A percentile compares a stretch with the other conserved stretches of the same genome.
These are phyloP conservation scores for Lachnellula suecica DNA, from an alignment of 2,329 filamentous ascomycete species.

Conservation along the genomic window DNA sequence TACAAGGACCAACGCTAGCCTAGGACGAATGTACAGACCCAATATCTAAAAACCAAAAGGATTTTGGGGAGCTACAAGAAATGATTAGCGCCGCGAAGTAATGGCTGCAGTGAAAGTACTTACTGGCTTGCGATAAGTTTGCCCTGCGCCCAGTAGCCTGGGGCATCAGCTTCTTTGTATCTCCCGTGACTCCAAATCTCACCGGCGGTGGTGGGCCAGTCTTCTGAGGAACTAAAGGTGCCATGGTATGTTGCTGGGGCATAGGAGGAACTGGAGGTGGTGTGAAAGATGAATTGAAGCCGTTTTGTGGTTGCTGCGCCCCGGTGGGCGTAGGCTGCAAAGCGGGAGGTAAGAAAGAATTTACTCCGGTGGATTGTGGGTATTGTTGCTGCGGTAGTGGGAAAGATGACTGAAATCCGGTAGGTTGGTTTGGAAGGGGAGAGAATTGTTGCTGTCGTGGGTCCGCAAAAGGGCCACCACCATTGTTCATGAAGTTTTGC, in stretches of 20 bases:
- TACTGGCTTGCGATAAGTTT: constrained; percentile 93
- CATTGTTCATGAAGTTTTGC: constrained; percentile 40
- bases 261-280: constrained; percentile 48
- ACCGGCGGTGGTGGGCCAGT: constrained; percentile 86
- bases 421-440: constrained; percentile 48
- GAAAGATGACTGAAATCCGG: constrained; percentile 46
- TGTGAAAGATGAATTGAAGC: constrained; percentile 42
- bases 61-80: constrained; percentile 59
- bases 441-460: constrained; percentile 54
- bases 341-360: constrained; percentile 57
- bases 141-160: constrained; percentile 89
- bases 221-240: constrained; percentile 72
- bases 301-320: constrained; percentile 49
- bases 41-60: constrained; percentile 63
- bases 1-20: constrained; percentile 26
- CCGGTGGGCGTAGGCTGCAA: constrained; percentile 61
- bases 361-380: constrained; percentile 44
- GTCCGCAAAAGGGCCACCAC: constrained; percentile 53
- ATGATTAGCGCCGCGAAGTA: constrained; percentile 14
- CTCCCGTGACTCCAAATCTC: constrained; percentile 76
- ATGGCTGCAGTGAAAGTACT: constrained; percentile 47
- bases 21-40: constrained; percentile 23
- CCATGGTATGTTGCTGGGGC: constrained; percentile 55
- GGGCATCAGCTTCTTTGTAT: constrained; percentile 73
- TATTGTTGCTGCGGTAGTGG: constrained; percentile 36